These are phyloP conservation scores for Auriscalpium microsporum DNA, from an alignment of 768 basidiomycete genomes.

Conservation along the genomic window DNA sequence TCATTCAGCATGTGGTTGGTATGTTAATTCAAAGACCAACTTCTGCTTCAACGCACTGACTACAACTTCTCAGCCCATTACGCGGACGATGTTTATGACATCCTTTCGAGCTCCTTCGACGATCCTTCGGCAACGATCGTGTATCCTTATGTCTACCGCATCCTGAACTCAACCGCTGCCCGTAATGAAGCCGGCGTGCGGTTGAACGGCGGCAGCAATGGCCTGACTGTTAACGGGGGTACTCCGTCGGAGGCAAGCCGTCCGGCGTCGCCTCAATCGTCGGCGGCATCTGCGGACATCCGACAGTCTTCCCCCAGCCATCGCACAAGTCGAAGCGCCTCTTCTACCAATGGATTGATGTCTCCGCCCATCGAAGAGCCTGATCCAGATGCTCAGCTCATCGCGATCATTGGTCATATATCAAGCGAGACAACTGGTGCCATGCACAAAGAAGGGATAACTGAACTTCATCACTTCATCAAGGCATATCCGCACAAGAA, in stretches of 20 bases:
- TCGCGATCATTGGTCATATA: conserved; percentile 77
- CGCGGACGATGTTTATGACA: conserved; percentile 84
- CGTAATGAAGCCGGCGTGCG: conserved; percentile 27
- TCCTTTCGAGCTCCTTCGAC: conserved; percentile 85
- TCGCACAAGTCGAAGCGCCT: conserved; percentile 58
- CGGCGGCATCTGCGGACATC: conserved; percentile 39
- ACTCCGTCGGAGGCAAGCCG: conserved; percentile 56
- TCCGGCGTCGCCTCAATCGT: conserved; percentile 64
- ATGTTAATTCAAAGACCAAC: conserved; percentile 27
- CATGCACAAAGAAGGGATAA: conserved; percentile 89
- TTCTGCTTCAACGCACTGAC: conserved; percentile 8
- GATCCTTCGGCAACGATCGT: conserved; percentile 97
- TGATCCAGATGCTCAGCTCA: conserved; percentile 78
- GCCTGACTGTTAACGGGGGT: conserved; percentile 15
- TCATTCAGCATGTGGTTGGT: conserved; percentile 96
- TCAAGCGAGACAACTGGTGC: conserved; percentile 85
- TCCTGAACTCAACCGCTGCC: conserved; percentile 60
- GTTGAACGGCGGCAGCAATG: conserved; percentile 14
- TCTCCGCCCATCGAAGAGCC: conserved; percentile 64
- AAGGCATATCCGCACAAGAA: conserved; percentile 85
- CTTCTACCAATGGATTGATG: conserved; percentile 51
- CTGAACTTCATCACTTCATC: conserved; percentile 87
- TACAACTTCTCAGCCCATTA: conserved; percentile 50
- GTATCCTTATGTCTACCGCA: conserved; percentile 90
- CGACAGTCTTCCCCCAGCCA: conserved; percentile 55